Base-by-base conservation (phyloP, 2,329 filamentous ascomycete species). In the Talaromyces sp. region DNA sequence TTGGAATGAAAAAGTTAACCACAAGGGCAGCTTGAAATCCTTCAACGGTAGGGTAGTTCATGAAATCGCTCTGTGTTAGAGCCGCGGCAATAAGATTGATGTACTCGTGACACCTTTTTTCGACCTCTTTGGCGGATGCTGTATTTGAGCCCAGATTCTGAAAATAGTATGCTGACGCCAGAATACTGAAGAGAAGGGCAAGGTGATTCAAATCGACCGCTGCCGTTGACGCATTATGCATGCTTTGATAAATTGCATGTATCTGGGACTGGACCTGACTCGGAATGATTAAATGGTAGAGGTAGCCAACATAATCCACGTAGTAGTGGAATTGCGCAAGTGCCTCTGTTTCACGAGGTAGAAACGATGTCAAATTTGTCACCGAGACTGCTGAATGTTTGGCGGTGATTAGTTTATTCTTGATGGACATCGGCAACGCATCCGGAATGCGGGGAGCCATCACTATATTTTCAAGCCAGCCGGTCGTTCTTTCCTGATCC, bases 271-370 rank as follows among this genome's bases (percentile, higher is more conserved):
- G 66, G 0, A 72, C 69, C 1, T 58, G 66, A 21, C 52, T 63
- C 0, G 71, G 68, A 0, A 76, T 69, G 9, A 77, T 66, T 14
- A 77, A 65, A 65, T 77, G 75, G 60, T 78, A 77, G 4, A 75
- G 67, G 28, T 71, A 74, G 58, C 73, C 69, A 40, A 78, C 69
- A 42, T 75, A 69, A 1, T 67, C 60, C n/a, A 66, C 66, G 57
- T 77, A 78, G 58, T 72, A 73, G 8, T 68, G 66, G 25, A 78
- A 69, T 0, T 77, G 66, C 6, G 64, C 39, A 16, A 70, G 25
- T 3, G 73, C 69, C 55, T 76, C 71, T 5, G 66, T n/a, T 23
- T 72, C 68, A 0, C 67, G 28, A 0, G 76, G 76, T 0, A 77
- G 60, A 37, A 66, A 72, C 0, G 64, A 62, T 0, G 62, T 50